Evolutionary conservation across 257 asterid species (phyloP).

Genomic region (Salvia miltiorrhiza): DNA sequence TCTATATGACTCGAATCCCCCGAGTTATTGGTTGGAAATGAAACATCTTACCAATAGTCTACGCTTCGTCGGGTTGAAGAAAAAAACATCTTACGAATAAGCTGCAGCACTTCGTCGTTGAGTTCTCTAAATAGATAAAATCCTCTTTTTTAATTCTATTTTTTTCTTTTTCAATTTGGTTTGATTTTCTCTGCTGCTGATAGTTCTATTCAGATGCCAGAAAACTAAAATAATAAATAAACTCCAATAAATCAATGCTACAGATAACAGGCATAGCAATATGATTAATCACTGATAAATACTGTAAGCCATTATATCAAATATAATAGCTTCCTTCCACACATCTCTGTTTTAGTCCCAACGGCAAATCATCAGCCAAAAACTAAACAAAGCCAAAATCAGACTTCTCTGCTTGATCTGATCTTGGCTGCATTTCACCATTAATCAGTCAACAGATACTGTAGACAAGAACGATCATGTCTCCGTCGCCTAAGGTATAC

Average conservation of each 20-base stretch:
- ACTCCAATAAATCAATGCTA: not conserved
- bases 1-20: no score
- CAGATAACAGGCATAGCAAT: not conserved
- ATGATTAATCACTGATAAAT: not conserved
- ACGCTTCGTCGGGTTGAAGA: no score
- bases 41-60: no score
- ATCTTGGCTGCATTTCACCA: constrained; percentile 8
- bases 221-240: not conserved
- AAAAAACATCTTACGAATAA: no score
- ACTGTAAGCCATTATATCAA: constrained; percentile 1
- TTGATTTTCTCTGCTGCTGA: no score
- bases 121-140: no score
- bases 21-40: no score
- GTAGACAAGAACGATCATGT: not conserved
- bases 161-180: no score
- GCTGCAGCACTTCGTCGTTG: no score
- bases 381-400: constrained; percentile 16
- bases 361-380: not conserved
- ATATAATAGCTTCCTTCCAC: not conserved
- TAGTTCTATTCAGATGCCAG: not conserved
- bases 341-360: not conserved
- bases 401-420: constrained; percentile 9
- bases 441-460: not conserved
- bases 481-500: constrained; percentile 6
- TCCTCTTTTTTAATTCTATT: no score